These are phyloP conservation scores for Nigrograna mackinnonii DNA, from an alignment of 2,329 filamentous ascomycete species.

Conservation along the genomic window DNA sequence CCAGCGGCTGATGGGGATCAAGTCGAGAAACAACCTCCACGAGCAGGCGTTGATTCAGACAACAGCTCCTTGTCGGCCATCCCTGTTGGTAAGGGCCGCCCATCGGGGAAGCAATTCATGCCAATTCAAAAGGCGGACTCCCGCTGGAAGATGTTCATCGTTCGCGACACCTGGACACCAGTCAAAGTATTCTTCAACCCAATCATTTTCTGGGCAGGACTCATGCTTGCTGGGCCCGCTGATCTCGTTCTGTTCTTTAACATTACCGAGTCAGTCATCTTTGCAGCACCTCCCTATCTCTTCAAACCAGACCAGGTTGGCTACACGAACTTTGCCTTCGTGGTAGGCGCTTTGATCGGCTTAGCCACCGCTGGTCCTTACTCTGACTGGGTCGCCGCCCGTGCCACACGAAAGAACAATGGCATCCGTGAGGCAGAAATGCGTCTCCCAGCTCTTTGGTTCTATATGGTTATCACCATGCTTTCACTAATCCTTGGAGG, in stretches of 20 bases:
- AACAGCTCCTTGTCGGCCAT: conserved; percentile 17
- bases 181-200: conserved; percentile 50
- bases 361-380: conserved; percentile 59
- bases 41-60: conserved; percentile 23
- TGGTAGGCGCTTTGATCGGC: conserved; percentile 59
- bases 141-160: conserved; percentile 44
- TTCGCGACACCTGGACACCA: conserved; percentile 45
- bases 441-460: conserved; percentile 50
- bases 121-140: conserved; percentile 41
- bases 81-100: conserved; percentile 37
- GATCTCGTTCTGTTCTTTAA: conserved; percentile 54
- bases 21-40: conserved; percentile 28
- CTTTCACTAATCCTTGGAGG: conserved; percentile 53
- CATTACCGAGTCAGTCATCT: conserved; percentile 53
- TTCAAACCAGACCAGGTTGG: conserved; percentile 51
- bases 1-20: conserved; percentile 12
- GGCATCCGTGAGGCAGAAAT: conserved; percentile 63
- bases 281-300: conserved; percentile 50
- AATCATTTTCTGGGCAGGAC: conserved; percentile 43
- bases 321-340: conserved; percentile 51
- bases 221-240: conserved; percentile 39
- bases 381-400: conserved; percentile 60
- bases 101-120: conserved; percentile 42
- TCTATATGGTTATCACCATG: conserved; percentile 56
- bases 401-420: conserved; percentile 55